Base-by-base conservation (phyloP, 345 rosid species). In the Eucalyptus curtisii region DNA sequence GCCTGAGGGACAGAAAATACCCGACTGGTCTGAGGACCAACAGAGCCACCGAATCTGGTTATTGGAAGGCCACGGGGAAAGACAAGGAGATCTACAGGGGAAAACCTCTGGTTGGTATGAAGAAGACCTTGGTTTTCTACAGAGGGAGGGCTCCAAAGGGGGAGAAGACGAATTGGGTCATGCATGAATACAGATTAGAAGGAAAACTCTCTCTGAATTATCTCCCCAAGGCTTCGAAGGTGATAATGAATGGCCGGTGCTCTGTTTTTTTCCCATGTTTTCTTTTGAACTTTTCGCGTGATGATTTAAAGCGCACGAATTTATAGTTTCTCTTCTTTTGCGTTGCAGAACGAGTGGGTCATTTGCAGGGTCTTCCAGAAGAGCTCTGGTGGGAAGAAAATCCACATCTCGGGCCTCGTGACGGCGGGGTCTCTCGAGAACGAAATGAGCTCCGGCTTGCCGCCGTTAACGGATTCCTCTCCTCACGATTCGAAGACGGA, bases 61-160 rank as follows among this genome's bases (percentile, higher is more conserved):
- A 97, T 59, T 97, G 99, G 99, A 97, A 97, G 86, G 99, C 99
- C 49, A 97, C 99, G 0, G 99, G 99, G 27, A 97, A 97, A 88
- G 99, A 97, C 49, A 97, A 92, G 80, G 98, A 96, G 92, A 97
- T 97, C 45, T 92, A 92, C 87, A 91, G 93, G 86, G 96, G 95
- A 7, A 96, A 95, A 90, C 91, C 94, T 0, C 93, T 97, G 47
- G 99, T 97, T 30, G 99, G 99, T 31, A 97, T 96, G 99, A 97
- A 96, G 94, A 96, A 97, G 85, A 97, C 99, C 10, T 96, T 97
- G 87, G 99, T 97, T 80, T 97, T 97, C 87, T 97, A 97, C 89
- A 90, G 91, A 86, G 99, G 99, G 17, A 93, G 99, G 90, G 99
- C 99, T n/a, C 99, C 99, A 1, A 96, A 95, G 90, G 99, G 98